These are phyloP conservation scores for Gymnopus androsaceus DNA, from an alignment of 1,284 basidiomycete genomes.

Conservation along the genomic window DNA sequence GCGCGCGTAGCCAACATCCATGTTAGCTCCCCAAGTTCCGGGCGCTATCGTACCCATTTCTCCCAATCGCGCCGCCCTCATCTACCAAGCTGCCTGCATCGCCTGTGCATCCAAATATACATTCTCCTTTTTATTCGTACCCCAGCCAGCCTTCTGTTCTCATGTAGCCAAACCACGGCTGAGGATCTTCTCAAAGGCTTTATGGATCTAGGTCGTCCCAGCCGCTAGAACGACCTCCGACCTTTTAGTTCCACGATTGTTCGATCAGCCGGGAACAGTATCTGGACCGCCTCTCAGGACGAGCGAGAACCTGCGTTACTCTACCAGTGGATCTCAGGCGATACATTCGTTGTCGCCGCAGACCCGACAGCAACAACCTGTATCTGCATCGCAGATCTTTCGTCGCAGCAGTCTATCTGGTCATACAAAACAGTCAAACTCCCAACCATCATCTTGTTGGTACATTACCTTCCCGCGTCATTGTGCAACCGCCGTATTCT, in stretches of 20 bases:
- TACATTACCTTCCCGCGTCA: constrained; percentile 28
- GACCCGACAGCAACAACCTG: constrained; percentile 27
- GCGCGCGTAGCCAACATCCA: not conserved
- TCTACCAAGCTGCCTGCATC: no score
- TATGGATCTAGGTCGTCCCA: constrained; percentile 48
- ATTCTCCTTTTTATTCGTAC: no score
- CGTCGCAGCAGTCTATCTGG: constrained; percentile 38
- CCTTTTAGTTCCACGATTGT: constrained; percentile 32
- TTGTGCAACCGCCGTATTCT: constrained; percentile 22
- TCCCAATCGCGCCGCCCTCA: constrained; percentile 12
- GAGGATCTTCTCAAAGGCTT: constrained; percentile 25
- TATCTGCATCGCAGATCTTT: constrained; percentile 29
- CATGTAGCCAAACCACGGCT: constrained; percentile 24
- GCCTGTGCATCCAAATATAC: constrained; percentile 1
- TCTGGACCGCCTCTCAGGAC: constrained; percentile 57
- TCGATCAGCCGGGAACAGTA: constrained; percentile 45
- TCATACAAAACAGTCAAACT: constrained; percentile 34
- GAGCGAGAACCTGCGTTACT: constrained; percentile 41
- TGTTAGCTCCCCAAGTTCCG: constrained; percentile 14
- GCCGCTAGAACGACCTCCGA: constrained; percentile 29
- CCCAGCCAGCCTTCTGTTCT: not conserved
- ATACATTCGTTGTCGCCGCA: constrained; percentile 11
- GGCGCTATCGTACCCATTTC: constrained; percentile 17
- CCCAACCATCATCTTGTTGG: constrained; percentile 34
- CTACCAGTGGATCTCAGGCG: constrained; percentile 18